Evolutionary conservation across 177 flowering plant species (phyloP).

Genomic region (Telopea speciosissima): DNA sequence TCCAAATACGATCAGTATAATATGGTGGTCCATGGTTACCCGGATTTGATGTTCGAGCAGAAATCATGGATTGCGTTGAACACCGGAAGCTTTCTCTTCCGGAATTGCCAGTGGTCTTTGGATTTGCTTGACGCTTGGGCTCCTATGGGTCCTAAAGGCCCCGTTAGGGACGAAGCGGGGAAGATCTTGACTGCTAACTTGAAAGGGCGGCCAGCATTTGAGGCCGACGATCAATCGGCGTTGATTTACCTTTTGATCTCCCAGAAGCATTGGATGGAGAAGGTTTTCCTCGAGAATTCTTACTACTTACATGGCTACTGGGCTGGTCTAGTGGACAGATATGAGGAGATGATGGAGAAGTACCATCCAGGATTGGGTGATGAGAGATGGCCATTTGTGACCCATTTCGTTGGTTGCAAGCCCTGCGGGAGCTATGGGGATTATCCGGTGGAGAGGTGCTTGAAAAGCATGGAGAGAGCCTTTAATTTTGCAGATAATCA

Average conservation of each 20-base stretch:
- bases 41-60: slow-evolving; percentile 72
- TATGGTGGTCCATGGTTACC: slow-evolving; percentile 83
- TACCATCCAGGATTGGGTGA: slow-evolving; percentile 90
- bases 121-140: slow-evolving; percentile 93
- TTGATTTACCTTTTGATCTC: slow-evolving; percentile 73
- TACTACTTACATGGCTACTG: slow-evolving; percentile 87
- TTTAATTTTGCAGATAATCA: slow-evolving; percentile 95
- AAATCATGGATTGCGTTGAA: slow-evolving; percentile 87
- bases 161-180: slow-evolving; percentile 77
- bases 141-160: slow-evolving; percentile 93
- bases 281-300: slow-evolving; percentile 74
- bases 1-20: slow-evolving; percentile 51
- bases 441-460: slow-evolving; percentile 79
- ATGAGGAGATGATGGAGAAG: slow-evolving; percentile 85
- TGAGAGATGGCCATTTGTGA: slow-evolving; percentile 95
- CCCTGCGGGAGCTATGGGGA: slow-evolving; percentile 95
- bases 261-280: slow-evolving; percentile 71
- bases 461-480: slow-evolving; percentile 91
- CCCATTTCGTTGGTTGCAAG: slow-evolving; percentile 96
- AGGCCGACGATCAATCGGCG: slow-evolving; percentile 96
- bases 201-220: slow-evolving; percentile 86
- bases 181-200: slow-evolving; percentile 66
- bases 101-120: slow-evolving; percentile 96
- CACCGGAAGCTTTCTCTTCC: slow-evolving; percentile 78
- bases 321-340: slow-evolving; percentile 78